Evolutionary conservation across 305 asterid species (phyloP).

Genomic region (Fraxinus baroniana): DNA sequence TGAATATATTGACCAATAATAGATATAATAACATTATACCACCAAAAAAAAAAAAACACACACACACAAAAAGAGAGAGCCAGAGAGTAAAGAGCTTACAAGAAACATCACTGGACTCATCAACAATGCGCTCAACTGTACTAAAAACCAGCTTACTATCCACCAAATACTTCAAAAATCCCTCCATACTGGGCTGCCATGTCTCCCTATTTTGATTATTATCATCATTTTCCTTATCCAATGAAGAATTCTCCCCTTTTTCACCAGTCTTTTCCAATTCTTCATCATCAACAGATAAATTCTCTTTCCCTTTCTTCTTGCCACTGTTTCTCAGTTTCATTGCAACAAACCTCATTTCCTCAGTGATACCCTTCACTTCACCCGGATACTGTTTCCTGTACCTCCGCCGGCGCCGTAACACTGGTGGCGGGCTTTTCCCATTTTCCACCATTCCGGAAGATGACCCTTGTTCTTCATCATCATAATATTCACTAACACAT

Average conservation of each 20-base stretch:
- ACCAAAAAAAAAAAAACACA: background rate
- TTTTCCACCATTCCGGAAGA: slow-evolving; percentile 13
- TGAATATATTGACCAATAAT: background rate
- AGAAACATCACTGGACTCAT: slow-evolving; percentile 89
- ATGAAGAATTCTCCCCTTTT: slow-evolving; percentile 12
- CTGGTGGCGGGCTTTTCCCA: slow-evolving; percentile 35
- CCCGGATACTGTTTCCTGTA: slow-evolving; percentile 86
- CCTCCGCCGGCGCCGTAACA: slow-evolving; percentile 44
- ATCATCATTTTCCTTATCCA: slow-evolving; percentile 13
- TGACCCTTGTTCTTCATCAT: background rate
- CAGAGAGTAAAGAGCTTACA: slow-evolving; percentile 44
- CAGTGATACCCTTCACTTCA: slow-evolving; percentile 71
- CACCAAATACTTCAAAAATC: slow-evolving; percentile 76
- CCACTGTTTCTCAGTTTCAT: slow-evolving; percentile 73
- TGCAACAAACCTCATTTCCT: slow-evolving; percentile 92
- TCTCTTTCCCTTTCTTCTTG: slow-evolving; percentile 33
- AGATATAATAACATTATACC: background rate
- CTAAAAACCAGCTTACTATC: slow-evolving; percentile 71
- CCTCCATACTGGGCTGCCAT: slow-evolving; percentile 81
- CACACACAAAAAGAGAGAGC: background rate
- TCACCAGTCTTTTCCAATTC: slow-evolving; percentile 28
- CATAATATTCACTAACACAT: slow-evolving; percentile 6
- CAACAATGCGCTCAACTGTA: slow-evolving; percentile 84
- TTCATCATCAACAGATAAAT: slow-evolving; percentile 5
- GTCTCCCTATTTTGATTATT: slow-evolving; percentile 32